Evolutionary conservation across 768 basidiomycete species (phyloP), one percentile per base, ranked within the genome.

Genomic region (Pleurotus ostreatus): DNA sequence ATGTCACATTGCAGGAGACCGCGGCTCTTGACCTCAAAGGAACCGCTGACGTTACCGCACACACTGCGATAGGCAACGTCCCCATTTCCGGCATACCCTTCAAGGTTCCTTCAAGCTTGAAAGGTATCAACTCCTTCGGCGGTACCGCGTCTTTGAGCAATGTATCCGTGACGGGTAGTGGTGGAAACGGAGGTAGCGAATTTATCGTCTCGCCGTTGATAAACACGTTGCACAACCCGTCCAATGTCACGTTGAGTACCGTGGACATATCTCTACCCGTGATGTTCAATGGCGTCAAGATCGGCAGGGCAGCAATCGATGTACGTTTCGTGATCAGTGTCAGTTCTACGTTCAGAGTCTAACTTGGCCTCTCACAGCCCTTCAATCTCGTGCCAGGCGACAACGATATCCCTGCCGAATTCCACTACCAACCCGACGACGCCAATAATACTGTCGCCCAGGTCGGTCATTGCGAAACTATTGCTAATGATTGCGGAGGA

Each of bases 391-490:
- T 75, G 16, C 86, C 87, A 3, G 86, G 86, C 44, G 63, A 72
- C 44, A 86, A 88, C 59, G 63, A 61, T 1, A 63, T 83, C 20
- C 51, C 73, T 0, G 73, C 84, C 2, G 84, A 88, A 62, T 89
- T 90, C 73, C 85, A 78, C 57, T 90, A 90, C 61, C 71, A 77
- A 60, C 87, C 88, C 0, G 74, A 75, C 8, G 66, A 88, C 66
- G 78, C 83, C 8, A 87, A 88, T 60, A 80, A 89, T 62, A 87
- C 86, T 3, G 68, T 74, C 20, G 86, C 88, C 2, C 81, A 82
- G 65, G 77, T 76, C 26, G 23, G 65, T 58, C 41, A 3, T 34
- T 20, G 34, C 4, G 4, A 34, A 34, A 8, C 9, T 34, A 11
- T 34, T 34, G 30, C 4, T 11, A 34, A 11, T 34, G 23, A 25